These are phyloP conservation scores for Pythium sp. DNA, from an alignment of 352 stramenopile genomes.

Conservation along the genomic window DNA sequence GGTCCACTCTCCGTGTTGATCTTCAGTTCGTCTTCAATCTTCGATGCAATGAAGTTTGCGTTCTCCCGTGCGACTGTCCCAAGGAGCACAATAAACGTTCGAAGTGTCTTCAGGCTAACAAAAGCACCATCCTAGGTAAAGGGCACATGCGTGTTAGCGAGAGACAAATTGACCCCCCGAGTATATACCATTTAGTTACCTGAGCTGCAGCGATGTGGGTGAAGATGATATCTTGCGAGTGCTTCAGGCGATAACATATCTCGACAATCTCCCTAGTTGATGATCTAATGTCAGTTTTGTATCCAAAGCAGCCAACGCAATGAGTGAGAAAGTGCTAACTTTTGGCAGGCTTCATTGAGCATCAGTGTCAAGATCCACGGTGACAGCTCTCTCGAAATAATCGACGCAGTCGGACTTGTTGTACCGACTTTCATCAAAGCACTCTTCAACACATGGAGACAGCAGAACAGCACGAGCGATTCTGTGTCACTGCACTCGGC, in stretches of 20 bases:
- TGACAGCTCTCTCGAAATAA: background rate
- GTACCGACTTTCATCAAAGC: background rate
- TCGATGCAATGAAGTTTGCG: background rate
- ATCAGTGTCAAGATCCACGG: background rate
- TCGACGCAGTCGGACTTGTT: background rate
- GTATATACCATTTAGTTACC: background rate
- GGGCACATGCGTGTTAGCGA: background rate
- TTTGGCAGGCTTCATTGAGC: background rate
- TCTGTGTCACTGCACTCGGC: background rate
- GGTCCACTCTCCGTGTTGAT: background rate
- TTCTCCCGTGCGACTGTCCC: background rate
- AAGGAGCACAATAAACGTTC: background rate
- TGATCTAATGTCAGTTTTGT: background rate
- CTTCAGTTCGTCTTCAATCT: background rate
- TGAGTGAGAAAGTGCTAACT: background rate
- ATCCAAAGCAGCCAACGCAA: background rate
- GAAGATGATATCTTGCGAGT: conserved; percentile 1
- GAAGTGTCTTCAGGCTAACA: background rate
- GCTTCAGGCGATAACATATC: background rate
- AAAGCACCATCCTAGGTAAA: background rate
- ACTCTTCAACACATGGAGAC: background rate
- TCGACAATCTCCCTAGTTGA: background rate
- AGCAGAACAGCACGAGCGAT: background rate
- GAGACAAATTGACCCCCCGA: background rate
- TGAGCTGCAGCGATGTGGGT: background rate